Conservation (phyloP, 257 asterid genomes). For the Salvia rosmarinus region DNA sequence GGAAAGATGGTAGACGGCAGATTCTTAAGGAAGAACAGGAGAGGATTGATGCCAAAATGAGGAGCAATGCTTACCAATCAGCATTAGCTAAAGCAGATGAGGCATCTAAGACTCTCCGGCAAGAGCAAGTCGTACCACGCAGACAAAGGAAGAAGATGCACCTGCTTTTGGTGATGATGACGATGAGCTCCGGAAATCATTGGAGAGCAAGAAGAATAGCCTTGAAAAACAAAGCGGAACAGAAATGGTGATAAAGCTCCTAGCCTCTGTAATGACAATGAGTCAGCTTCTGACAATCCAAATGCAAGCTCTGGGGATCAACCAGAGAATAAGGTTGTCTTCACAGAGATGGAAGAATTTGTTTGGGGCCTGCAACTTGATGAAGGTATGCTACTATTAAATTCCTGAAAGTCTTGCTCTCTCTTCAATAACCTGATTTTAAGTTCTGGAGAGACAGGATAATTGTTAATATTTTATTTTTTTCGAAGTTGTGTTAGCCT, state of each 20-base stretch:
- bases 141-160: constrained; percentile 63
- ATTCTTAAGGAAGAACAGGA: constrained; percentile 79
- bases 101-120: constrained; percentile 90
- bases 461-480: constrained; percentile 10
- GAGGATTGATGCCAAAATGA: constrained; percentile 71
- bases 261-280: constrained; percentile 54
- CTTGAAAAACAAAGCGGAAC: constrained; percentile 61
- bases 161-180: constrained; percentile 83
- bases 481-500: constrained; percentile 2
- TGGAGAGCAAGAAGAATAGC: constrained; percentile 90
- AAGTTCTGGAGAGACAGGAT: neutral
- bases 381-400: constrained; percentile 55
- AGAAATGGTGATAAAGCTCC: constrained; percentile 51
- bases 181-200: constrained; percentile 83
- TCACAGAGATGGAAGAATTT: constrained; percentile 98
- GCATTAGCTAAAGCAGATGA: constrained; percentile 88
- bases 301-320: constrained; percentile 55
- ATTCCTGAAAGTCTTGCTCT: neutral
- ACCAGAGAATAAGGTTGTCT: constrained; percentile 79
- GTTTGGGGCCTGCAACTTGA: constrained; percentile 96
- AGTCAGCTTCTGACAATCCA: constrained; percentile 45
- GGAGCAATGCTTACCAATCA: constrained; percentile 72
- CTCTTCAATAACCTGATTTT: neutral
- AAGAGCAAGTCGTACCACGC: constrained; percentile 40
- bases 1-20: constrained; percentile 67